A percentile compares a stretch with the other conserved stretches of the same genome.
Evolutionary conservation across 2,329 filamentous ascomycete species (phyloP).

Genomic region (Verticillium isaacii): DNA sequence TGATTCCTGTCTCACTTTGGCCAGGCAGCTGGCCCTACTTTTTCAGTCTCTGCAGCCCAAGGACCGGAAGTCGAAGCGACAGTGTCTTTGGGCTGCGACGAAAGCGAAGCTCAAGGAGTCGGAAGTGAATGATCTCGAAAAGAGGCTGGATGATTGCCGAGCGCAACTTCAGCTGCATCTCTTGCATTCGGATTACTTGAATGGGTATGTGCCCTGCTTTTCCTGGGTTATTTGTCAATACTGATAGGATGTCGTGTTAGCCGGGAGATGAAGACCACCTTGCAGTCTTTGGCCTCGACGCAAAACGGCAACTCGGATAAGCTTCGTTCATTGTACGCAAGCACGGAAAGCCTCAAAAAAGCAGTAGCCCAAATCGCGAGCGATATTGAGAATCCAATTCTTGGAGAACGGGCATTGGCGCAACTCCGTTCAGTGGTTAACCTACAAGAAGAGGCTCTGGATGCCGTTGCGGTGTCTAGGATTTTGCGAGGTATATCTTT

Average conservation of each 20-base stretch:
- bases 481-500: conserved; percentile 8
- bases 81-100: conserved; percentile 9
- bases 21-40: conserved; percentile 2
- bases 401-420: neutral
- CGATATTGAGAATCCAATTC: neutral
- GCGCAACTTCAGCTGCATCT: conserved; percentile 8
- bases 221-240: too few relatives aligned
- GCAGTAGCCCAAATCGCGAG: neutral
- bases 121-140: conserved; percentile 8
- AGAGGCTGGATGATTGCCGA: conserved; percentile 9
- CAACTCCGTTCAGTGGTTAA: neutral
- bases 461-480: neutral
- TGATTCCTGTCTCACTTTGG: conserved; percentile 4
- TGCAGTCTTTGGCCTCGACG: neutral
- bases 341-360: neutral
- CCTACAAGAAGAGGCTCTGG: neutral
- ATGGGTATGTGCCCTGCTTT: neutral
- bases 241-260: neutral
- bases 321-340: neutral
- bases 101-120: conserved; percentile 6
- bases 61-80: conserved; percentile 7
- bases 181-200: neutral
- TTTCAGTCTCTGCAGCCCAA: conserved; percentile 10
- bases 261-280: neutral
- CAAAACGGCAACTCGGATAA: neutral